A percentile compares a stretch with the other conserved stretches of the same genome.
phyloP scores from a whole-genome alignment of 192 early-diverging fungal genomes.

The Podila verticillata region DNA sequence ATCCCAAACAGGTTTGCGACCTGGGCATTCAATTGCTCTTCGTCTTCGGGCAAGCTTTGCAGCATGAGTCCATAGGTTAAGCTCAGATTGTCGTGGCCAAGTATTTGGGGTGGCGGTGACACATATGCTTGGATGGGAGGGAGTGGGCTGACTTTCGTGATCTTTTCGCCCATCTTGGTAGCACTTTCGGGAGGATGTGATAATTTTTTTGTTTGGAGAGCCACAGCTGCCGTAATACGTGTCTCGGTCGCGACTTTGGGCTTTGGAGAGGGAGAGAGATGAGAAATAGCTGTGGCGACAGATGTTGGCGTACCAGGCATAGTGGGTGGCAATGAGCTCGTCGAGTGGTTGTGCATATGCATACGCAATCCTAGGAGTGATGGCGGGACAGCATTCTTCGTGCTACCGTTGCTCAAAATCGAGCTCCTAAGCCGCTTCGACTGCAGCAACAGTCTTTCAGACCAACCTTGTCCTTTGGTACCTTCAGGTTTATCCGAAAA shows the following conservation, averaged over 20 bases:
- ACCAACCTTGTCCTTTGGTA: too few species aligned
- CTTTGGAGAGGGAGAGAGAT: not conserved
- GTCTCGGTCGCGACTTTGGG: not conserved
- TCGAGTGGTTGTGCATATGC: not conserved
- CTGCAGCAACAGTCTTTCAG: too few species aligned
- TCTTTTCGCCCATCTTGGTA: too few species aligned
- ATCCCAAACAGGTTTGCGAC: not conserved
- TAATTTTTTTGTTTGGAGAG: not conserved
- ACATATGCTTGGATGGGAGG: not conserved
- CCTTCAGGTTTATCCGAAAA: too few species aligned
- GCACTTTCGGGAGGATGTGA: not conserved
- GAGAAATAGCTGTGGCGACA: not conserved
- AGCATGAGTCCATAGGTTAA: not conserved
- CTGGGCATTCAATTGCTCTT: not conserved
- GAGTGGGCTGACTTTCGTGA: not conserved
- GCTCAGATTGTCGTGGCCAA: not conserved
- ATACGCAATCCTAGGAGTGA: too few species aligned
- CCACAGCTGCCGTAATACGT: not conserved
- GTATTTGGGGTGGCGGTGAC: not conserved
- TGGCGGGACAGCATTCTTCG: too few species aligned
- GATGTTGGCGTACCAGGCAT: not conserved
- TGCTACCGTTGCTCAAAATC: too few species aligned
- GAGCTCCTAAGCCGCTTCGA: too few species aligned
- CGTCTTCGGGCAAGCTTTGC: not conserved
- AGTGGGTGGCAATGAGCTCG: not conserved